Evolutionary conservation across 2,329 filamentous ascomycete species (phyloP), one percentile per base, ranked within the genome.

Genomic region (Diaporthe sp.): DNA sequence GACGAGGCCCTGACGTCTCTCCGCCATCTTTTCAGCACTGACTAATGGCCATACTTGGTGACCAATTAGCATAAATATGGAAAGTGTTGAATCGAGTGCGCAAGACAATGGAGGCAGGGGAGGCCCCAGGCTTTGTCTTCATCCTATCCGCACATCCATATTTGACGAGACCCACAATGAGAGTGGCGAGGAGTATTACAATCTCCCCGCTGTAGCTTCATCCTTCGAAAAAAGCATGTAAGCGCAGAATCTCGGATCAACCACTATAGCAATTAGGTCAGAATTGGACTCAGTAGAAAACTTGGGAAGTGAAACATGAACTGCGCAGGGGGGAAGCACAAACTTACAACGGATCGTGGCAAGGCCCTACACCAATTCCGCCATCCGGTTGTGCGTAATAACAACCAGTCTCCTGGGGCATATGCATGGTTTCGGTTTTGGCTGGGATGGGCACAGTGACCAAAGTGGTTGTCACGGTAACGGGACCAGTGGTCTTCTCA

Each of bases 1-100:
- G 71, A 73, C 7, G 71, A 69, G 10, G 53, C 51, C 13, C 17
- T 73, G 13, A 27, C n/a, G 10, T 69, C 61, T 37, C 61, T 73
- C 19, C 25, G 22, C 8, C 4, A n/a, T 35, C 50, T 63, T 12
- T 42, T 63, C 47, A 22, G 13, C 35, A 30, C 65, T 10, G 5
- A 32, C 7, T 65, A 4, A 65, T 9, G 27, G 39, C 44, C 15
- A 4, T 42, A 12, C 13, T 13, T 9, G 37, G 37, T 10, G 37
- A 9, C 37, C 42, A 44, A 44, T 22, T 17, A 44, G 42, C 42
- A 22, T n/a, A 4, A 17, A 44, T 3, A 44, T 6, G 17, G 42
- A 17, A 17, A 44, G 15, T 44, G 5, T 44, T 44, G 15, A 17
- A 44, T 19, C 19, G 17, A 7, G 4, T 44, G 15, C n/a, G 7